Evolutionary conservation across 2,329 filamentous ascomycete species (phyloP).

Genomic region (Penicillium capsulatum): DNA sequence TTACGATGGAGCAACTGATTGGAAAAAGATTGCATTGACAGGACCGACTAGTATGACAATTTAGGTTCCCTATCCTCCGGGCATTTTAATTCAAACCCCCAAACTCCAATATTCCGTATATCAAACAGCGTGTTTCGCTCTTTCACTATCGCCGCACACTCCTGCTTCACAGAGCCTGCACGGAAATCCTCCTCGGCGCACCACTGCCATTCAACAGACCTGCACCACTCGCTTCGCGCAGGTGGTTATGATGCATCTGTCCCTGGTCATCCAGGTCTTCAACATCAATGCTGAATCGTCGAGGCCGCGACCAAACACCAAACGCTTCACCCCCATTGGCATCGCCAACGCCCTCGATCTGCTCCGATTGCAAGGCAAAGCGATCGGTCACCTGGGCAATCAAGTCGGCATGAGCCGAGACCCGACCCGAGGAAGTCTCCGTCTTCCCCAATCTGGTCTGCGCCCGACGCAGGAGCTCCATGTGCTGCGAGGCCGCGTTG

Average conservation of each 20-base stretch:
- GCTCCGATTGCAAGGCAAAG: slow-evolving; percentile 24
- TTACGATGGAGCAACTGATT: too few relatives aligned
- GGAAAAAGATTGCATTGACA: too few relatives aligned
- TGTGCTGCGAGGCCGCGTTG: slow-evolving; percentile 28
- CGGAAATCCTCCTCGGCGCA: slow-evolving; percentile 20
- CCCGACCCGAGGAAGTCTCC: slow-evolving; percentile 10
- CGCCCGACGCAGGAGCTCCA: slow-evolving; percentile 29
- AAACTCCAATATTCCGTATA: neutral
- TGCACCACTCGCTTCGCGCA: slow-evolving; percentile 29
- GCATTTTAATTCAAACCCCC: neutral
- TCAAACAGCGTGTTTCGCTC: too few relatives aligned
- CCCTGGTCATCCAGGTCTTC: slow-evolving; percentile 27
- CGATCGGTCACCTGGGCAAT: slow-evolving; percentile 27
- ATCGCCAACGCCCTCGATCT: slow-evolving; percentile 20
- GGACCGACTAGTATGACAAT: slow-evolving; percentile 10
- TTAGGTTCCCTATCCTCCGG: too few relatives aligned
- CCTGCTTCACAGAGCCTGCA: slow-evolving; percentile 24
- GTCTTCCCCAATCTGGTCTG: slow-evolving; percentile 22
- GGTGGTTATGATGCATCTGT: slow-evolving; percentile 28
- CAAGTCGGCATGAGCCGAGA: slow-evolving; percentile 24
- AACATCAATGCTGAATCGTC: slow-evolving; percentile 33
- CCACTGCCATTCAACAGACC: slow-evolving; percentile 27
- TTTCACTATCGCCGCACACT: too few relatives aligned
- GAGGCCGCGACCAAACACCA: slow-evolving; percentile 32
- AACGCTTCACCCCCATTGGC: slow-evolving; percentile 22